Evolutionary conservation across 2,329 filamentous ascomycete genomes (phyloP).

Genomic region (Trichophyton verrucosum): DNA sequence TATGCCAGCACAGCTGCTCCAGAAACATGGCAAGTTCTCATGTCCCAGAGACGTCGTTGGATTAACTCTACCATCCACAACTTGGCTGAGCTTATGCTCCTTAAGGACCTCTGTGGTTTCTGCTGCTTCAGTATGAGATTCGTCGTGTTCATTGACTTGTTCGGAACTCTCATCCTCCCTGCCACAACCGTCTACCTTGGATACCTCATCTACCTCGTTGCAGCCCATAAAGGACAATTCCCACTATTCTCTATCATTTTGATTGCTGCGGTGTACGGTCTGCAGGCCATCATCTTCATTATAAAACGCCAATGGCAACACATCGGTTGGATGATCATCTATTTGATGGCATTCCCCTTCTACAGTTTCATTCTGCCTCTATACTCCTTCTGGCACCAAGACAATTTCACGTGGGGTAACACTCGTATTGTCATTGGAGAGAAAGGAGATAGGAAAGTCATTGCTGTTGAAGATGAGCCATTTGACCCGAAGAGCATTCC

Average conservation of each 20-base stretch:
- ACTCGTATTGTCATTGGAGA: constrained; percentile 95
- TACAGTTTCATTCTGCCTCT: constrained; percentile 83
- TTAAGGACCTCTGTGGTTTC: constrained; percentile 95
- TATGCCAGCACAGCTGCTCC: constrained; percentile 89
- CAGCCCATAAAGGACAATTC: constrained; percentile 58
- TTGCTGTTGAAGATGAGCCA: constrained; percentile 68
- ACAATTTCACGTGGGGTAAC: constrained; percentile 98
- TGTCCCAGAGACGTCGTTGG: constrained; percentile 98
- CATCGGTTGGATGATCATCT: constrained; percentile 99
- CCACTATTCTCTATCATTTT: constrained; percentile 80
- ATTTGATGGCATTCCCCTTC: constrained; percentile 86
- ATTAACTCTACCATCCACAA: constrained; percentile 99
- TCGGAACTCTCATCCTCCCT: constrained; percentile 83
- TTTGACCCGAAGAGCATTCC: constrained; percentile 91
- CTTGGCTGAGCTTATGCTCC: constrained; percentile 72
- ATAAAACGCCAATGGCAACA: constrained; percentile 97
- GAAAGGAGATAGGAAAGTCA: constrained; percentile 77
- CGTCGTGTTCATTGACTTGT: constrained; percentile 85
- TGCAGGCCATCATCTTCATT: constrained; percentile 93
- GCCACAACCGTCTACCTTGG: constrained; percentile 76
- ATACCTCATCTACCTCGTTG: constrained; percentile 73
- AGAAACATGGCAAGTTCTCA: constrained; percentile 81
- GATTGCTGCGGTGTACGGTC: constrained; percentile 81
- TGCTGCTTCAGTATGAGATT: constrained; percentile 98
- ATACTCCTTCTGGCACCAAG: constrained; percentile 99